Evolutionary conservation across 2,329 filamentous ascomycete genomes (phyloP).

Genomic region (Colletotrichum neosansevieriae): DNA sequence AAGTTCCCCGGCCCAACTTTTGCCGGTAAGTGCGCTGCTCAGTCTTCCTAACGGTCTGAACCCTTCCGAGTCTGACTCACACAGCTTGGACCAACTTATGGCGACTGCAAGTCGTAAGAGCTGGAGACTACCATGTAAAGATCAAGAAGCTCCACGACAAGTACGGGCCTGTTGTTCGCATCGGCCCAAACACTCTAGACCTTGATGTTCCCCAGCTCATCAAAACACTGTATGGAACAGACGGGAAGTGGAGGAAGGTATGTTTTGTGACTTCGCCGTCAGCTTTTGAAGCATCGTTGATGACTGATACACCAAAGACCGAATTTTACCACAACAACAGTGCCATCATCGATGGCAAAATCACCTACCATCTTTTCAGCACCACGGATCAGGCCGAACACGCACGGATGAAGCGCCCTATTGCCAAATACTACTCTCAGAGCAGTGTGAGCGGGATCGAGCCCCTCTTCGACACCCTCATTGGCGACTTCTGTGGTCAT

Average conservation of each 20-base stretch:
- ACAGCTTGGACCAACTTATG: conserved; percentile 46
- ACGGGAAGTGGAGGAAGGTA: conserved; percentile 16
- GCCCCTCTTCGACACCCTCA: conserved; percentile 47
- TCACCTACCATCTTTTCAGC: conserved; percentile 54
- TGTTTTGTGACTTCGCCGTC: not conserved
- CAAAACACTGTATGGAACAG: conserved; percentile 39
- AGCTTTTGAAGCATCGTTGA: not conserved
- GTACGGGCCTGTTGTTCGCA: conserved; percentile 49
- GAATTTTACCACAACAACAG: conserved; percentile 53
- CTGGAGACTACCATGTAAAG: conserved; percentile 41
- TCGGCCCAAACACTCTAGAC: conserved; percentile 48
- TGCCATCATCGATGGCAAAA: conserved; percentile 49
- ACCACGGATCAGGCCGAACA: conserved; percentile 50
- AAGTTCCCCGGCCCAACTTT: conserved; percentile 44
- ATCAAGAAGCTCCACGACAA: conserved; percentile 47
- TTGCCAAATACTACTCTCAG: conserved; percentile 52
- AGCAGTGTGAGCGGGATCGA: conserved; percentile 46
- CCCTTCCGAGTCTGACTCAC: not conserved
- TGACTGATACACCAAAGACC: conserved; percentile 44
- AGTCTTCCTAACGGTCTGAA: not conserved
- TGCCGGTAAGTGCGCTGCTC: conserved; percentile 30
- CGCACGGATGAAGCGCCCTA: conserved; percentile 51
- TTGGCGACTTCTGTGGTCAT: conserved; percentile 47
- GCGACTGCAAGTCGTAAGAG: conserved; percentile 43
- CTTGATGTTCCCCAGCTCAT: conserved; percentile 35